These are phyloP conservation scores for Amaranthus tricolor DNA, from an alignment of 179 eudicot genomes.

Conservation along the genomic window DNA sequence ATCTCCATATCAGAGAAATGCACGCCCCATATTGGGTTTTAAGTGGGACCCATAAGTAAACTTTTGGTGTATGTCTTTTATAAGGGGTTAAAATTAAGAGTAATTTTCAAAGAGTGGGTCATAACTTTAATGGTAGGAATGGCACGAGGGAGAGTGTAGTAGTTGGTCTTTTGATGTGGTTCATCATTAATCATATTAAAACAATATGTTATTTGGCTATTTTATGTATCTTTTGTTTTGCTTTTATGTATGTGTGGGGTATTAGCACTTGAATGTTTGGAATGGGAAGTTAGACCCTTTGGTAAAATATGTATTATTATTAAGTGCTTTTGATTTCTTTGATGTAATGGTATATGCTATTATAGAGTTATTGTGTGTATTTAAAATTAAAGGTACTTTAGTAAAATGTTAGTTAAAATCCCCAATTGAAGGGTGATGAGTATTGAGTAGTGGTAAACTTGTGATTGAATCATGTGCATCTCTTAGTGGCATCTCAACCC, in stretches of 20 bases:
- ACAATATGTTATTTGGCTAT: constrained; percentile 6
- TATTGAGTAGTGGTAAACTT: not conserved
- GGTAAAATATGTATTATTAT: constrained; percentile 8
- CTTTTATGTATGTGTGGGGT: constrained; percentile 23
- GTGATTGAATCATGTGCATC: constrained; percentile 11
- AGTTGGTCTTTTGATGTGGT: constrained; percentile 34
- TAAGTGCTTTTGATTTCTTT: constrained; percentile 10
- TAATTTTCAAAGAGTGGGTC: constrained; percentile 13
- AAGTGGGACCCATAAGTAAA: constrained; percentile 18
- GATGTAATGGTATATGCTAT: constrained; percentile 1
- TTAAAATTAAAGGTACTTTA: not conserved
- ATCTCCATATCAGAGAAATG: constrained; percentile 20
- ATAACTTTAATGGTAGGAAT: constrained; percentile 26
- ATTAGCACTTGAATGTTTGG: constrained; percentile 28
- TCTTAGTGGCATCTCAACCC: constrained; percentile 8
- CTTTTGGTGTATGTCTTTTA: not conserved
- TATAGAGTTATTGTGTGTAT: not conserved
- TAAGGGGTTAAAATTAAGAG: not conserved
- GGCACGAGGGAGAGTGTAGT: constrained; percentile 23
- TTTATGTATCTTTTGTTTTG: constrained; percentile 13
- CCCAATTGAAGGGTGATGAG: not conserved
- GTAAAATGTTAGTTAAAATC: not conserved
- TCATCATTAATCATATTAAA: constrained; percentile 25
- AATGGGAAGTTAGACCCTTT: constrained; percentile 13
- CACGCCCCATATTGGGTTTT: constrained; percentile 28